Conservation (phyloP, 2,329 filamentous ascomycete genomes). For the Rutstroemia sydowiana region DNA sequence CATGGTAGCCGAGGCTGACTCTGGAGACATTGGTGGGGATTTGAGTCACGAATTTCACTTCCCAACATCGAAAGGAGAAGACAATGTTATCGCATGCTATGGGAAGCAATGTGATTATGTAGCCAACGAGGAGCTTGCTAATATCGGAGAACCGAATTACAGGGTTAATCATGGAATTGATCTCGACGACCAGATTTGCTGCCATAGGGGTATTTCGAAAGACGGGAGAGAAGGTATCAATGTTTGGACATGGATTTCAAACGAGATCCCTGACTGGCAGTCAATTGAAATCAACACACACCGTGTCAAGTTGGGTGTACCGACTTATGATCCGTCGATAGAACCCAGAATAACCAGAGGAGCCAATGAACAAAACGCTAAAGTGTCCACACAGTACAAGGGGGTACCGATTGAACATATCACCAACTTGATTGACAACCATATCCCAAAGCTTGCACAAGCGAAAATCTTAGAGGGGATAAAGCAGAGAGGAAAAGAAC, state of each 20-base stretch:
- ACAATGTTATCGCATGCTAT: conserved; percentile 75
- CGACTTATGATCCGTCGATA: conserved; percentile 66
- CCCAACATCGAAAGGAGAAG: conserved; percentile 71
- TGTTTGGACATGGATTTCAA: conserved; percentile 43
- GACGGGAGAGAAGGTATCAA: conserved; percentile 63
- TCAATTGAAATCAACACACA: conserved; percentile 44
- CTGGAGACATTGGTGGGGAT: conserved; percentile 91
- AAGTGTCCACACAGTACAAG: no score
- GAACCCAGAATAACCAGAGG: no score
- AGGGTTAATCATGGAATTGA: neutral
- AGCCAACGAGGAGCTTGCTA: conserved; percentile 81
- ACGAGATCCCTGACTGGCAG: neutral
- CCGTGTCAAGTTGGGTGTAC: conserved; percentile 57
- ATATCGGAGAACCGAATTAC: conserved; percentile 13
- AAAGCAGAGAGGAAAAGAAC: no score
- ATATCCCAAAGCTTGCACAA: no score
- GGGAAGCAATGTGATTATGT: conserved; percentile 64
- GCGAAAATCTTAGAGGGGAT: no score
- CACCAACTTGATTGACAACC: conserved; percentile 7
- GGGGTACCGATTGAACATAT: no score
- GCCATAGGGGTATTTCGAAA: conserved; percentile 49
- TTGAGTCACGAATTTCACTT: conserved; percentile 95
- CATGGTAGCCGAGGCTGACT: conserved; percentile 80
- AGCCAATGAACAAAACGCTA: no score
- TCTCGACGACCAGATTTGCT: conserved; percentile 41